These are phyloP conservation scores for Zoysia matrella DNA, from an alignment of 202 grass and related monocot species.

Conservation along the genomic window DNA sequence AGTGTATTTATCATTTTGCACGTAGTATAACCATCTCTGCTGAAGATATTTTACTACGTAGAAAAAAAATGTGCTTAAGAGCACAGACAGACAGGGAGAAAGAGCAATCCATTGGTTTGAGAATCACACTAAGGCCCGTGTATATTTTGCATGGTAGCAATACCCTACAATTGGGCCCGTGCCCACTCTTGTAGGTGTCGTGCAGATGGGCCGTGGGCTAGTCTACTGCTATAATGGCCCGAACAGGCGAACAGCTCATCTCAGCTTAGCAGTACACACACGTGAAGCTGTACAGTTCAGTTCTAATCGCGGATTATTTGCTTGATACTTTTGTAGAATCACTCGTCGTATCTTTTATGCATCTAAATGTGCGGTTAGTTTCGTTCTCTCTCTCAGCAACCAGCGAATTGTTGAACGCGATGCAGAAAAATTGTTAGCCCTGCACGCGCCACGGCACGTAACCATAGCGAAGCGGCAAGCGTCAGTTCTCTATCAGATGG, in stretches of 20 bases:
- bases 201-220: slow-evolving; percentile 1
- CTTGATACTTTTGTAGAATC: background rate
- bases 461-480: no score
- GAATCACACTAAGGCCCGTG: no score
- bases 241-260: background rate
- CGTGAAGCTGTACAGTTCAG: background rate
- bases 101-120: no score
- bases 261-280: background rate
- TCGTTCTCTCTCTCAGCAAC: background rate
- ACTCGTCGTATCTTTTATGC: background rate
- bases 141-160: background rate
- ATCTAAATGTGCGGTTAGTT: background rate
- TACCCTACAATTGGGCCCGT: no score
- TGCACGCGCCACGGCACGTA: background rate
- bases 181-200: background rate
- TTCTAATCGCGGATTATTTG: background rate
- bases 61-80: no score
- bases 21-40: no score
- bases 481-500: slow-evolving; percentile 46
- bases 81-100: no score
- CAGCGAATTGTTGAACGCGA: background rate
- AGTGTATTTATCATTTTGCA: no score
- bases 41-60: no score
- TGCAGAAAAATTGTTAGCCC: slow-evolving; percentile 4
- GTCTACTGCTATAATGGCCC: background rate